Percentiles rank a stretch among this genome's conserved stretches.
Conservation (phyloP, 352 stramenopile genomes). For the Phytopythium mirpurense region DNA sequence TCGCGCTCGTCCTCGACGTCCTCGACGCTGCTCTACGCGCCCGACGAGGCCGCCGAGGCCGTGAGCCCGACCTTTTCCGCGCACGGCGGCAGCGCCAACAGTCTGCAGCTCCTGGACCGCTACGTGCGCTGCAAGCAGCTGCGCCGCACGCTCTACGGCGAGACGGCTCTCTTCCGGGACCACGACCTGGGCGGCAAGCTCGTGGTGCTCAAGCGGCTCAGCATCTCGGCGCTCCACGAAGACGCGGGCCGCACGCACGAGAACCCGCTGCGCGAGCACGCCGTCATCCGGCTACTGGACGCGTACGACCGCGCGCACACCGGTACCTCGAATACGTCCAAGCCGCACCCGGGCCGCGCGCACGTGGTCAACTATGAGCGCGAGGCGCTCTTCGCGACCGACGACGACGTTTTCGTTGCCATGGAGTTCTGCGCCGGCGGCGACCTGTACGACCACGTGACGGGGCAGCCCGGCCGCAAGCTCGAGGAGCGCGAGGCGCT, state of each 20-base stretch:
- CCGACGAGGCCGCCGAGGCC: constrained; percentile 4
- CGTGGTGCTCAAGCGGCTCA: constrained; percentile 55
- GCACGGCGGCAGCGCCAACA: constrained; percentile 8
- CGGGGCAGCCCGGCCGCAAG: constrained; percentile 18
- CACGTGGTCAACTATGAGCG: constrained; percentile 36
- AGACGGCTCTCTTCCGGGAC: constrained; percentile 48
- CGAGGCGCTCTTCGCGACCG: constrained; percentile 35
- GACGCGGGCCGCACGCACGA: constrained; percentile 27
- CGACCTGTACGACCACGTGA: constrained; percentile 52
- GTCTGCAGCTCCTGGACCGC: constrained; percentile 15
- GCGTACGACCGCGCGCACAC: constrained; percentile 9
- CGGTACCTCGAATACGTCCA: too few species aligned
- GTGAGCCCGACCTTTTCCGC: constrained; percentile 6
- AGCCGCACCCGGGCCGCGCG: constrained; percentile 23
- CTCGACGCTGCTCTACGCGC: constrained; percentile 4
- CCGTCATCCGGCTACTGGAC: constrained; percentile 41
- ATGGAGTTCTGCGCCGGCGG: constrained; percentile 66
- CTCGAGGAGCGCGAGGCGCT: constrained; percentile 35
- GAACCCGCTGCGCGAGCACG: constrained; percentile 37
- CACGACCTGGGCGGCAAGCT: constrained; percentile 20
- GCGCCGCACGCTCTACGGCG: constrained; percentile 44
- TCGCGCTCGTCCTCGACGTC: constrained; percentile 3
- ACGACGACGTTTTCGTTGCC: constrained; percentile 39
- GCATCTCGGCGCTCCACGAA: constrained; percentile 29
- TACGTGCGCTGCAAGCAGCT: constrained; percentile 33